Conservation (phyloP, 306 rosid species). For the Alnus rubra region DNA sequence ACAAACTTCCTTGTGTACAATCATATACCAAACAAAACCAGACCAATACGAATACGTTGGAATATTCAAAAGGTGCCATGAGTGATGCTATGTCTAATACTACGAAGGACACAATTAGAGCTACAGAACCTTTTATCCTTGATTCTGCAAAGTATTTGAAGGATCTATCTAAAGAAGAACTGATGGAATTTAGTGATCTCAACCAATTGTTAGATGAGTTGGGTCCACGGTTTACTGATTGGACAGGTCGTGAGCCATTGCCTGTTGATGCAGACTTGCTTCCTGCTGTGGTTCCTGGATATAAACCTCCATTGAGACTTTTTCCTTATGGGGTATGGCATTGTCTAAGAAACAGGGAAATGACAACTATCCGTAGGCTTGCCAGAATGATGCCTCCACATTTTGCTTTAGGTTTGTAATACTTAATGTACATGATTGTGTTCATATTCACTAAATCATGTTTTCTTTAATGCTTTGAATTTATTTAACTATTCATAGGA, state of each 20-base stretch:
- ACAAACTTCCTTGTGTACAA: conserved; percentile 76
- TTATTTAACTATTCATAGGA: conserved; percentile 49
- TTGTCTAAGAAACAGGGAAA: conserved; percentile 58
- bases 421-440: conserved; percentile 28
- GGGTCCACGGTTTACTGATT: conserved; percentile 85
- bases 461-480: conserved; percentile 13
- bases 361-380: conserved; percentile 65
- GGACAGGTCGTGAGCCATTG: conserved; percentile 88
- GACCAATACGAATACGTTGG: conserved; percentile 21
- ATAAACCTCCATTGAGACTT: conserved; percentile 75
- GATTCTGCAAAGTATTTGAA: conserved; percentile 47
- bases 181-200: conserved; percentile 58
- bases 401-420: conserved; percentile 82
- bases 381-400: conserved; percentile 86
- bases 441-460: conserved; percentile 16
- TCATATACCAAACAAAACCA: conserved; percentile 36
- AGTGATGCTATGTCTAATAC: conserved; percentile 18
- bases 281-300: conserved; percentile 63
- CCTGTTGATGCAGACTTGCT: conserved; percentile 95
- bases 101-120: conserved; percentile 29
- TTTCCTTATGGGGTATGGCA: conserved; percentile 69
- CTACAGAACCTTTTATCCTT: conserved; percentile 27
- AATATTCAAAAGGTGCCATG: conserved; percentile 24
- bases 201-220: conserved; percentile 74
- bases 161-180: conserved; percentile 57